phyloP scores from a whole-genome alignment of 306 rosid species.

The Fragaria vesca region DNA sequence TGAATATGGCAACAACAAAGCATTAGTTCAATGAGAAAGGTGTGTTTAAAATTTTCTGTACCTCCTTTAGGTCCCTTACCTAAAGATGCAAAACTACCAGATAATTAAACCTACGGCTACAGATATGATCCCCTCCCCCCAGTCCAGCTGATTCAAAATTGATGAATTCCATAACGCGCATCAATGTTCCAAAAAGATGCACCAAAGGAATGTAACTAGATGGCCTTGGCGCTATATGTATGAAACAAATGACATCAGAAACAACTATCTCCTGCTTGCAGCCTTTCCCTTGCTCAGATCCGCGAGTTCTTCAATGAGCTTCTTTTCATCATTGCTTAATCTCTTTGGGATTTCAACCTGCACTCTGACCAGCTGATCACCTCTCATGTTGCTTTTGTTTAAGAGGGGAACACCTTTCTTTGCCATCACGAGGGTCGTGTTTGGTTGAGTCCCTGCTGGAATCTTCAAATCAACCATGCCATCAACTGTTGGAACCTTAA shows the following conservation, averaged over 20 bases:
- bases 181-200: slow-evolving; percentile 32
- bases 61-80: slow-evolving; percentile 11
- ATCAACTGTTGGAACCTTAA: slow-evolving; percentile 91
- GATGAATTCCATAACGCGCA: slow-evolving; percentile 24
- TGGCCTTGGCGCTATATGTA: not conserved
- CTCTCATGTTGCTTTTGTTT: slow-evolving; percentile 85
- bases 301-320: slow-evolving; percentile 85
- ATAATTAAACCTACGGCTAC: slow-evolving; percentile 21
- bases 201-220: slow-evolving; percentile 8
- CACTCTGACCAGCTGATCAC: slow-evolving; percentile 94
- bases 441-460: slow-evolving; percentile 85
- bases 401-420: slow-evolving; percentile 93
- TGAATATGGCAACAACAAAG: slow-evolving; percentile 20
- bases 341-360: slow-evolving; percentile 96
- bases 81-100: slow-evolving; percentile 20
- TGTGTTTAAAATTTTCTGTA: slow-evolving; percentile 8
- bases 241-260: not conserved
- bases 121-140: slow-evolving; percentile 12
- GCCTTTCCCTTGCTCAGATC: slow-evolving; percentile 90
- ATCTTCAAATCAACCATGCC: slow-evolving; percentile 77
- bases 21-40: not conserved
- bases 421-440: slow-evolving; percentile 92
- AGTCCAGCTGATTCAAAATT: slow-evolving; percentile 12
- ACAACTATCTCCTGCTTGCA: slow-evolving; percentile 48
- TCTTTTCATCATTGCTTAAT: slow-evolving; percentile 72